A percentile compares a stretch with the other conserved stretches of the same genome.
Evolutionary conservation across 1,284 basidiomycete species (phyloP).

Genomic region (Gastroboletus turbinatus): DNA sequence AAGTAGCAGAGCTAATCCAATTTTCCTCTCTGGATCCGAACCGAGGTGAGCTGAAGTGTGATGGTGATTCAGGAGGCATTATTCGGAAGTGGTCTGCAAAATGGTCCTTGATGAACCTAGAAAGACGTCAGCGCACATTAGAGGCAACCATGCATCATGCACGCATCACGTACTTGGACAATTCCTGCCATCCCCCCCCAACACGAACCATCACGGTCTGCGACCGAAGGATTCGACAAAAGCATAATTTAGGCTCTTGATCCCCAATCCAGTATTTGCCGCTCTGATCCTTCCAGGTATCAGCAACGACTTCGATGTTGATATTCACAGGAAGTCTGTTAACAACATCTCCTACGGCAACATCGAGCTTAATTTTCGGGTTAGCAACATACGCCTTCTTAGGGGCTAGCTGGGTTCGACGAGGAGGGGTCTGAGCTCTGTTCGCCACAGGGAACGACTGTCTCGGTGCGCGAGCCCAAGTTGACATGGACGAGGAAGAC

Average conservation of each 20-base stretch:
- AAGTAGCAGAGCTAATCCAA: conserved; percentile 79
- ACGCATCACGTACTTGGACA: conserved; percentile 68
- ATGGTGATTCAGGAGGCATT: conserved; percentile 56
- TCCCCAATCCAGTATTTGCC: conserved; percentile 96
- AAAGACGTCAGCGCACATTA: conserved; percentile 9
- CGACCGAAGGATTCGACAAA: conserved; percentile 88
- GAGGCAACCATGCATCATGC: background rate
- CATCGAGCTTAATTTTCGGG: conserved; percentile 86
- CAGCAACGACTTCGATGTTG: conserved; percentile 79
- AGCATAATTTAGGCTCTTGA: conserved; percentile 83
- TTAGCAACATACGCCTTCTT: conserved; percentile 80
- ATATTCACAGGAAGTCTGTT: conserved; percentile 87
- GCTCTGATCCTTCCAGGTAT: conserved; percentile 85
- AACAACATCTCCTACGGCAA: conserved; percentile 88
- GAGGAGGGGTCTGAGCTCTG: conserved; percentile 46
- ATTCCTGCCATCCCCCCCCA: conserved; percentile 91
- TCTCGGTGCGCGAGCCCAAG: conserved; percentile 69
- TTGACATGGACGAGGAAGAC: conserved; percentile 48
- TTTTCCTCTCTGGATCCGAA: conserved; percentile 59
- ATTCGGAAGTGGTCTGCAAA: conserved; percentile 79
- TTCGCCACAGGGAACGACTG: conserved; percentile 49
- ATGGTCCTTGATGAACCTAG: conserved; percentile 82
- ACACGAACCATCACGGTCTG: conserved; percentile 95
- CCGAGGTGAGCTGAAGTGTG: conserved; percentile 37
- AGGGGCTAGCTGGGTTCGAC: conserved; percentile 35